phyloP scores from a whole-genome alignment of 805 yeast species.

The Starmerella potacharoeniae region DNA sequence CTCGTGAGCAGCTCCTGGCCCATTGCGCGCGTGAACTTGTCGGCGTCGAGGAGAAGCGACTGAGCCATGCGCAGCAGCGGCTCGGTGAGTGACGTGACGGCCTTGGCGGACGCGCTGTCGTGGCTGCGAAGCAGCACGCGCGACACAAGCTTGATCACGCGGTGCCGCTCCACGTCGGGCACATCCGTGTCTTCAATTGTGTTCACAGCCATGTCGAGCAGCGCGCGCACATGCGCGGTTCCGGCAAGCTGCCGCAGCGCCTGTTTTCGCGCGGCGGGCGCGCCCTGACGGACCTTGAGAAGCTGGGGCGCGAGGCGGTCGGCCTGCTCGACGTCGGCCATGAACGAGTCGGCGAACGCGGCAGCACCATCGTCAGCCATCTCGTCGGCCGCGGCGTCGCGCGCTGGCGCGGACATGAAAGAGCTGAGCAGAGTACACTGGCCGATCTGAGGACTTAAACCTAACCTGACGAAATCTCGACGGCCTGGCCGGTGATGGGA shows the following conservation, averaged over 20 bases:
- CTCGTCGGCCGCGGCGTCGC: not conserved
- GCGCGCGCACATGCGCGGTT: slow-evolving; percentile 53
- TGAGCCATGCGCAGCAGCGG: not conserved
- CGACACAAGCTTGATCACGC: slow-evolving; percentile 64
- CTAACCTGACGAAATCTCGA: not conserved
- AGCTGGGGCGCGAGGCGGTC: slow-evolving; percentile 1
- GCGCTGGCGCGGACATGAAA: not conserved
- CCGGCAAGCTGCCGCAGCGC: slow-evolving; percentile 58
- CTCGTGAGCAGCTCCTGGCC: slow-evolving; percentile 53
- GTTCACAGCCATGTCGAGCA: slow-evolving; percentile 67
- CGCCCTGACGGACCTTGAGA: slow-evolving; percentile 34
- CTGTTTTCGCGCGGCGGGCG: slow-evolving; percentile 52
- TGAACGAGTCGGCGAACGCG: not conserved
- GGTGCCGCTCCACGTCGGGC: slow-evolving; percentile 74
- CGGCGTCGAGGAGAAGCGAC: not conserved
- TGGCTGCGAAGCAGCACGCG: slow-evolving; percentile 43
- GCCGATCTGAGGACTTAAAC: not conserved
- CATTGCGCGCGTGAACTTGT: slow-evolving; percentile 42
- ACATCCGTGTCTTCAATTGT: slow-evolving; percentile 57
- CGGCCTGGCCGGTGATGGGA: no score
- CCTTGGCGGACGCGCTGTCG: not conserved
- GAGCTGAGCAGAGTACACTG: not conserved
- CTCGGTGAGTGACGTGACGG: not conserved
- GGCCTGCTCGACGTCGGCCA: not conserved
- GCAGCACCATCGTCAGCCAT: not conserved